These are phyloP conservation scores for Phoenix roebelenii DNA, from an alignment of 176 grass and related monocot species.

Conservation along the genomic window DNA sequence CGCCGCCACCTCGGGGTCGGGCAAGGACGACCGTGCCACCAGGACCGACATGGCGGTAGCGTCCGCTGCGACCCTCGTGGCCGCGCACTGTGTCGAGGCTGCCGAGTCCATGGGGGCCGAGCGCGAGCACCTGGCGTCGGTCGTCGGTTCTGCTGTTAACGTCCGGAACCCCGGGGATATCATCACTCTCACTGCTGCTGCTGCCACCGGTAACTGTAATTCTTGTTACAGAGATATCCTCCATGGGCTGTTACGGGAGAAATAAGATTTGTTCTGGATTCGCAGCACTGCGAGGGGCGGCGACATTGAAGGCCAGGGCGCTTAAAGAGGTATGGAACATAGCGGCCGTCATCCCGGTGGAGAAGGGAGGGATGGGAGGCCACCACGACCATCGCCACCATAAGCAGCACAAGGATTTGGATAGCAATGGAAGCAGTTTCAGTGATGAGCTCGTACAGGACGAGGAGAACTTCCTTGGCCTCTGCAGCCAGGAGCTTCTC, in stretches of 20 bases:
- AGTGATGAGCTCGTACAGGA: slow-evolving; percentile 45
- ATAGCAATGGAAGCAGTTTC: slow-evolving; percentile 61
- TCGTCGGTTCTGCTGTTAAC: slow-evolving; percentile 64
- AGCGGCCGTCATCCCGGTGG: slow-evolving; percentile 84
- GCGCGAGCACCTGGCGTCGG: slow-evolving; percentile 60
- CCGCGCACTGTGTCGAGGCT: slow-evolving; percentile 83
- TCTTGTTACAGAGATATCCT: too few species aligned
- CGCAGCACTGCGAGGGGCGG: slow-evolving; percentile 57
- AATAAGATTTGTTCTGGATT: neutral
- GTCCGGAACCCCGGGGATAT: slow-evolving; percentile 65
- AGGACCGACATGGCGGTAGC: slow-evolving; percentile 77
- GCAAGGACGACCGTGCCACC: slow-evolving; percentile 49
- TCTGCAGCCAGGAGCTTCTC: slow-evolving; percentile 75
- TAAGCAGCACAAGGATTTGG: slow-evolving; percentile 42
- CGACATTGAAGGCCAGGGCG: slow-evolving; percentile 68
- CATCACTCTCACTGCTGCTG: slow-evolving; percentile 75
- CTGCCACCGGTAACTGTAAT: slow-evolving; percentile 55
- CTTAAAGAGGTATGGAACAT: slow-evolving; percentile 81
- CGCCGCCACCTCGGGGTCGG: slow-evolving; percentile 28
- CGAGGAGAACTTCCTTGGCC: slow-evolving; percentile 72
- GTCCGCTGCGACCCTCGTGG: slow-evolving; percentile 75
- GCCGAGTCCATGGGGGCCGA: slow-evolving; percentile 78
- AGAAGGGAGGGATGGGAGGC: slow-evolving; percentile 36
- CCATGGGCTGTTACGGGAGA: too few species aligned
- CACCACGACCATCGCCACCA: slow-evolving; percentile 24